phyloP scores from a whole-genome alignment of 1,284 basidiomycete genomes.

The Malassezia slooffiae region DNA sequence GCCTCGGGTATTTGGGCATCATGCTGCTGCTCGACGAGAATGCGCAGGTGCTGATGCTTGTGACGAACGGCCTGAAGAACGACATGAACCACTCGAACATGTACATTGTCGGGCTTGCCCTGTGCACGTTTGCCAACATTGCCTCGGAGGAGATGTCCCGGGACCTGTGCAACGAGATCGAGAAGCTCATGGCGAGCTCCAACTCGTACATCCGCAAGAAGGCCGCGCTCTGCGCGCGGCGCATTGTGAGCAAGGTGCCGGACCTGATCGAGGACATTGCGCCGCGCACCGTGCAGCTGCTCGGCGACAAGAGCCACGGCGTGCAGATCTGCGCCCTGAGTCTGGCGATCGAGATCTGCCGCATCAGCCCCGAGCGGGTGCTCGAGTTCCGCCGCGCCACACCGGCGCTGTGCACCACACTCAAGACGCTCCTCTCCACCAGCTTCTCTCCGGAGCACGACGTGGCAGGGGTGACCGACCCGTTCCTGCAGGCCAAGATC shows the following conservation, averaged over 20 bases:
- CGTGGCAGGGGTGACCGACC: constrained; percentile 97
- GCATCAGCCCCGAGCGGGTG: constrained; percentile 61
- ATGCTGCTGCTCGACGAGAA: constrained; percentile 97
- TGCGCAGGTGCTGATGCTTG: constrained; percentile 90
- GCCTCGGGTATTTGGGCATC: constrained; percentile 91
- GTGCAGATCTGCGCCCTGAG: constrained; percentile 88
- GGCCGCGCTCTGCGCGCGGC: constrained; percentile 90
- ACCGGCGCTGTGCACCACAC: constrained; percentile 76
- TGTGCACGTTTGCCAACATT: constrained; percentile 98
- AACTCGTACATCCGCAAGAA: constrained; percentile 99
- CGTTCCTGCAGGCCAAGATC: constrained; percentile 94
- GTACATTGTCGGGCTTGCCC: constrained; percentile 92
- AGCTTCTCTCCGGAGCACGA: constrained; percentile 98
- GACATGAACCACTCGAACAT: constrained; percentile 99
- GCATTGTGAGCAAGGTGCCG: constrained; percentile 91
- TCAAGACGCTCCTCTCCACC: constrained; percentile 89
- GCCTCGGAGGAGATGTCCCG: constrained; percentile 62
- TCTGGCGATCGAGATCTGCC: constrained; percentile 87
- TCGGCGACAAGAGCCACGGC: constrained; percentile 93
- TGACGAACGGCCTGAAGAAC: constrained; percentile 97
- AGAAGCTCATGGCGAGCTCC: constrained; percentile 89
- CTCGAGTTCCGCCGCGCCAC: constrained; percentile 77
- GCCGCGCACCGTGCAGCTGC: constrained; percentile 72
- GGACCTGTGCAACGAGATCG: constrained; percentile 60
- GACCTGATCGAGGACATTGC: constrained; percentile 91